phyloP scores from a whole-genome alignment of 2,329 filamentous ascomycete species.

The Monilinia polystroma region DNA sequence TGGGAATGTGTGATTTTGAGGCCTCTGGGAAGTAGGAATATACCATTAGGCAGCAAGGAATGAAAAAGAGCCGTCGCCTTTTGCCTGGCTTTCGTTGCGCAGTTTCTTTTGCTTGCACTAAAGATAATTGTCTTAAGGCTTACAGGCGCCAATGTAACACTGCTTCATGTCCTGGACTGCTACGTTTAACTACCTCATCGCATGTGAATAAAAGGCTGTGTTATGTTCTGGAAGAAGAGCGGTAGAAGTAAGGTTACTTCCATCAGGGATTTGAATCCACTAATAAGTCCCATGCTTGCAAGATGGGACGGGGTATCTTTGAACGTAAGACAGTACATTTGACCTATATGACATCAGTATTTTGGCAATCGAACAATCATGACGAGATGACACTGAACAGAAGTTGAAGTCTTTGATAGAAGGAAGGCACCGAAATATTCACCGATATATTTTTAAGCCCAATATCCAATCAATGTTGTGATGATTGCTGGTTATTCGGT shows the following conservation, averaged over 20 bases:
- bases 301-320: background rate
- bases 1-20: background rate
- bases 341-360: background rate
- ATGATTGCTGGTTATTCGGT: background rate
- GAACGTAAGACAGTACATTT: background rate
- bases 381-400: background rate
- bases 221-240: background rate
- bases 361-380: background rate
- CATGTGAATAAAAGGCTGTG: constrained; percentile 10
- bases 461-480: background rate
- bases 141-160: constrained; percentile 13
- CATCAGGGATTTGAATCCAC: background rate
- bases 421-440: background rate
- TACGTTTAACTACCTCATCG: background rate
- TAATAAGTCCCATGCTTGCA: constrained; percentile 6
- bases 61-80: constrained; percentile 11
- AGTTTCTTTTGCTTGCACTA: background rate
- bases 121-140: constrained; percentile 14
- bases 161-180: background rate
- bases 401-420: background rate
- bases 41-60: constrained; percentile 19
- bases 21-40: background rate
- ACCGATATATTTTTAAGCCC: background rate
- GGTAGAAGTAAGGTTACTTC: background rate
- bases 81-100: background rate